Percentiles rank a stretch among this genome's conserved stretches.
phyloP scores from a whole-genome alignment of 2,329 filamentous ascomycete species.

The Teratosphaeriaceae sp. region DNA sequence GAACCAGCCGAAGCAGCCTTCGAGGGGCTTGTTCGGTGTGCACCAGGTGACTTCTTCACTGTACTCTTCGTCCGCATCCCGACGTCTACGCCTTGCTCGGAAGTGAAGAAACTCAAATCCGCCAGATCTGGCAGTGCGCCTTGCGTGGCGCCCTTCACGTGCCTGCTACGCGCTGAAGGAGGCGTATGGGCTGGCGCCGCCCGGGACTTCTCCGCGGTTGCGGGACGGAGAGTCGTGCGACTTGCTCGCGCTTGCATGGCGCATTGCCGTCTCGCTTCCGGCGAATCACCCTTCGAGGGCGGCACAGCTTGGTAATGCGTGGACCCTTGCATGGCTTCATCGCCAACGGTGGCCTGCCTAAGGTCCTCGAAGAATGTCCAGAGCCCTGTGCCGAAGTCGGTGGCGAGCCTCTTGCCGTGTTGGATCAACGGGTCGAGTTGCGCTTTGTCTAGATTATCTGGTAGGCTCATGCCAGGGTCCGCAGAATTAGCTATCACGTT shows the following conservation, averaged over 20 bases:
- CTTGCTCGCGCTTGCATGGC: slow-evolving; percentile 11
- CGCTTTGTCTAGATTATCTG: slow-evolving; percentile 27
- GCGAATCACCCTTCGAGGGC: slow-evolving; percentile 9
- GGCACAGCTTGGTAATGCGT: neutral
- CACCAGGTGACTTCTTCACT: slow-evolving; percentile 17
- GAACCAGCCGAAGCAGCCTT: slow-evolving; percentile 16
- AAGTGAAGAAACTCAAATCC: slow-evolving; percentile 25
- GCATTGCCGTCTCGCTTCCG: slow-evolving; percentile 12
- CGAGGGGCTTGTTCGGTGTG: slow-evolving; percentile 18
- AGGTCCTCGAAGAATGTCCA: slow-evolving; percentile 96
- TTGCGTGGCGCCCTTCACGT: slow-evolving; percentile 12
- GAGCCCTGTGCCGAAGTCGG: slow-evolving; percentile 81
- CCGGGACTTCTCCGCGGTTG: slow-evolving; percentile 14
- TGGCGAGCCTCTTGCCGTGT: slow-evolving; percentile 70
- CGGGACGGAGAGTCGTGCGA: slow-evolving; percentile 21
- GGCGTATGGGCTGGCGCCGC: too few species aligned
- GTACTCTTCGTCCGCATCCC: slow-evolving; percentile 8
- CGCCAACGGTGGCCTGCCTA: slow-evolving; percentile 88
- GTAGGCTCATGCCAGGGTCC: slow-evolving; percentile 16
- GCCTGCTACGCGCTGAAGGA: slow-evolving; percentile 12
- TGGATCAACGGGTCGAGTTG: slow-evolving; percentile 46
- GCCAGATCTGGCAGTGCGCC: slow-evolving; percentile 21
- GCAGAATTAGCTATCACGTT: slow-evolving; percentile 27
- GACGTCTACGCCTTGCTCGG: slow-evolving; percentile 18
- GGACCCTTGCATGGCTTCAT: slow-evolving; percentile 61